Evolutionary conservation across 179 eudicot species (phyloP), one percentile per base, ranked within the genome.

Genomic region (Silene coronaria): DNA sequence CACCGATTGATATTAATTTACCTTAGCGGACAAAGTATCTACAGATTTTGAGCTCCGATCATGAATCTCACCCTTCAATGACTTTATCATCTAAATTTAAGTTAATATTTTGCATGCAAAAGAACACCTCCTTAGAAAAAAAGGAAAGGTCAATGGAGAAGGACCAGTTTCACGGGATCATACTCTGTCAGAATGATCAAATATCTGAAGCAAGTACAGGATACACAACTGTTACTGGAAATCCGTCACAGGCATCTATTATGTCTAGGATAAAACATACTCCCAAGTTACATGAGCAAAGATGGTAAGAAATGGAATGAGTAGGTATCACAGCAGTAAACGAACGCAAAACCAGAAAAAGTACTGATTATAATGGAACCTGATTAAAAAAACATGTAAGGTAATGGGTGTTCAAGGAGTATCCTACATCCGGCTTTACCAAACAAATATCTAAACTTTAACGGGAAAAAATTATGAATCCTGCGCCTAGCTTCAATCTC

Each of bases 401-500:
- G 73, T 19, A 53, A 53, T 53, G 58, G n/a, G 22, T 16, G 73
- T 70, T 5, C 73, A 16, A 70, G 23, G 36, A 51, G n/a, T 51
- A 51, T 70, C 61, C 73, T 46, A 48, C 22, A 48, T 51, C 73
- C 61, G 61, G 61, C 36, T 51, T 70, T 70, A 70, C 28, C 61
- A 48, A 70, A 23, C 73, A 48, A 51, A 48, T 70, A 16, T 51
- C 60, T 70, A 48, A 70, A 48, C 42, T 51, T 24, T 42, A 42
- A 70, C 28, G 38, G 14, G 2, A 26, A 70, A 66, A 48, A 70
- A 24, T 45, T 26, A 26, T 51, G 61, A 22, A 51, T 12, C 61
- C 73, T 70, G 73, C 60, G 17, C 73, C 73, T 70, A 70, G 73
- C 61, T 70, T 70, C 61, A 51, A 16, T 34, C 27, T 48, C 38